These are phyloP conservation scores for Micractinium conductrix DNA, from an alignment of 139 green algal species.

Conservation along the genomic window DNA sequence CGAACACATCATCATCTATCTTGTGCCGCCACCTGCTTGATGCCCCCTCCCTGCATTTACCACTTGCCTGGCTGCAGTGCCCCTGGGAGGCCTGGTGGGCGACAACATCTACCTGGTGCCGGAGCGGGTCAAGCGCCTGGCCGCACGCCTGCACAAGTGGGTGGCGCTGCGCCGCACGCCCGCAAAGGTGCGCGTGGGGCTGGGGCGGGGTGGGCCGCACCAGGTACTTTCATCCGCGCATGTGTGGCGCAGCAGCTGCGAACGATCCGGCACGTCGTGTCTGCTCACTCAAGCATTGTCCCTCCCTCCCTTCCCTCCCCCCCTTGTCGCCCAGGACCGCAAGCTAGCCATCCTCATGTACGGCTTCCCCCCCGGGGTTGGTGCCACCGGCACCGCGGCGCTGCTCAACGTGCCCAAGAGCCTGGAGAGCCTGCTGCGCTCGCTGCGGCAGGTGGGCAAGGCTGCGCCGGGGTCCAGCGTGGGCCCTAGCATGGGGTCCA, in stretches of 20 bases:
- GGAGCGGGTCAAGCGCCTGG: conserved; percentile 82
- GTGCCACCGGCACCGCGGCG: conserved; percentile 93
- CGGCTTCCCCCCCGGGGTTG: conserved; percentile 97
- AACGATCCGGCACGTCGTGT: no score
- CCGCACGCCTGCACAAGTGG: conserved; percentile 81
- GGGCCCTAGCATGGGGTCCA: no score
- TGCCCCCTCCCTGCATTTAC: not conserved
- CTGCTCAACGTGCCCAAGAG: conserved; percentile 97
- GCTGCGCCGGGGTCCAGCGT: not conserved
- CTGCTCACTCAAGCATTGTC: no score
- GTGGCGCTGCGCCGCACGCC: conserved; percentile 55
- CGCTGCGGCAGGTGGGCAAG: conserved; percentile 46
- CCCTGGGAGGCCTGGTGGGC: conserved; percentile 87
- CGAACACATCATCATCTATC: conserved; percentile 77
- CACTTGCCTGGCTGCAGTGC: conserved; percentile 9
- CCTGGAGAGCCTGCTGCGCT: conserved; percentile 71
- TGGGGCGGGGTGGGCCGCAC: not conserved
- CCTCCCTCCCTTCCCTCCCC: not conserved
- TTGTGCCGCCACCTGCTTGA: not conserved
- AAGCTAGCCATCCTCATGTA: conserved; percentile 88
- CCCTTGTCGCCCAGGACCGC: conserved; percentile 53
- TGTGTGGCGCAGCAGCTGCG: no score
- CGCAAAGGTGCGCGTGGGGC: conserved; percentile 30
- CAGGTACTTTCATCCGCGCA: no score
- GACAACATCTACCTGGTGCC: conserved; percentile 94